Percentiles rank a stretch among this genome's conserved stretches.
phyloP scores from a whole-genome alignment of 805 yeast species.

The Wickerhamomyces hampshirensis region DNA sequence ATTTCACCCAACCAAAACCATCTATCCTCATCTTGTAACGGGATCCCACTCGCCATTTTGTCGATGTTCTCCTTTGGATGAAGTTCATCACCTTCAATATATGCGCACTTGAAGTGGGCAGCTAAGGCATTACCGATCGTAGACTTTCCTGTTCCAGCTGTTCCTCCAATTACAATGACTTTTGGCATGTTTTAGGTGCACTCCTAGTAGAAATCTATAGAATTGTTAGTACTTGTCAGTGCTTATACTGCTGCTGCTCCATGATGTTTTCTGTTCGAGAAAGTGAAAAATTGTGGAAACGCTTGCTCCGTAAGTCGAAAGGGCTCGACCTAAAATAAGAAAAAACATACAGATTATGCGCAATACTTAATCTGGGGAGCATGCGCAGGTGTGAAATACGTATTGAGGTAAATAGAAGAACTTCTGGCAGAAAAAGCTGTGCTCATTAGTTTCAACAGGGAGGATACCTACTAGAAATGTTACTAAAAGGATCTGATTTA shows the following conservation, averaged over 20 bases:
- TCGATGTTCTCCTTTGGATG: conserved; percentile 71
- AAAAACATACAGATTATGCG: no score
- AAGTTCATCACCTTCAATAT: conserved; percentile 79
- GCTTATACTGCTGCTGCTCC: background rate
- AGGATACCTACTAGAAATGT: no score
- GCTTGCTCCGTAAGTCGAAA: no score
- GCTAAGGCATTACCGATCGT: conserved; percentile 61
- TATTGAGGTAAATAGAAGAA: no score
- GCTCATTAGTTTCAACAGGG: no score
- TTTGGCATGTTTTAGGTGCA: conserved; percentile 10
- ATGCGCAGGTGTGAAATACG: no score
- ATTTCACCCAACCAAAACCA: conserved; percentile 80
- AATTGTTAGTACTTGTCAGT: background rate
- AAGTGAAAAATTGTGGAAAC: no score
- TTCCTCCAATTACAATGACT: conserved; percentile 79
- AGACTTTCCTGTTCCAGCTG: conserved; percentile 94
- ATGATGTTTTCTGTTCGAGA: background rate
- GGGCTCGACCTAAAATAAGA: no score
- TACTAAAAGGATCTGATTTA: no score
- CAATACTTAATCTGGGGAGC: no score
- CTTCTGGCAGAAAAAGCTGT: no score
- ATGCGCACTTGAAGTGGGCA: conserved; percentile 42
- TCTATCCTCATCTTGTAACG: conserved; percentile 85
- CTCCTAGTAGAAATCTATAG: background rate
- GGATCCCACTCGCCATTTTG: conserved; percentile 79